Base-by-base conservation (phyloP, 208 protist species). In the Trypanosoma boissoni region DNA sequence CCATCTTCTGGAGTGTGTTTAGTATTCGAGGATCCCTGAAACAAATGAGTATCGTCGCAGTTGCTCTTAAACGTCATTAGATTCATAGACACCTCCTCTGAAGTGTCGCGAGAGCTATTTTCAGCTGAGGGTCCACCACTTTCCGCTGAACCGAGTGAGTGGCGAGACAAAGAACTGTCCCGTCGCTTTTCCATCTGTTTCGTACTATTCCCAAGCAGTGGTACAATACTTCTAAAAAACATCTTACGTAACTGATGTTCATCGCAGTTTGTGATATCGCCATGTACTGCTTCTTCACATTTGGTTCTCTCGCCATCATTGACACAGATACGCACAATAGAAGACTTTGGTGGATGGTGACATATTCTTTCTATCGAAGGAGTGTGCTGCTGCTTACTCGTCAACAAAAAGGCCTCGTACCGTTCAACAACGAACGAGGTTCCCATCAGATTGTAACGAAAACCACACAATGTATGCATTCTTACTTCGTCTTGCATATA, bases 341-440 rank as follows among this genome's bases (percentile, higher is more conserved):
- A 14, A 58, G 51, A 69, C 36, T 44, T 31, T n/a, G 52, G n/a
- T 32, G 45, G 51, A 21, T 27, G 29, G 23, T 44, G 45, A 39
- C 24, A 48, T 34, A 55, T 41, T 32, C 34, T 29, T 16, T 20
- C 29, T 7, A 62, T n/a, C 20, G 58, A 39, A 2, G 51, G 37
- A 9, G 31, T 28, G 28, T 76, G 42, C 21, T 66, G 63, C 12
- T 65, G 61, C 12, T 21, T 5, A 21, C 41, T 5, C 2, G 8
- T 39, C 29, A n/a, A 3, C 1, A 16, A 12, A 49, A 69, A 53
- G 27, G 62, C 2, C 36, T 49, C 46, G 29, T 86, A 86, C 3
- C 61, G 64, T 50, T 86, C 79, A 32, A 81, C 53, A 50, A 68
- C 50, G 16, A 79, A 71, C 6, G 64, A 61, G 2, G 79, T 82